Base-by-base conservation (phyloP, 192 early-diverging fungal species). In the Backusella liffmaniae region DNA sequence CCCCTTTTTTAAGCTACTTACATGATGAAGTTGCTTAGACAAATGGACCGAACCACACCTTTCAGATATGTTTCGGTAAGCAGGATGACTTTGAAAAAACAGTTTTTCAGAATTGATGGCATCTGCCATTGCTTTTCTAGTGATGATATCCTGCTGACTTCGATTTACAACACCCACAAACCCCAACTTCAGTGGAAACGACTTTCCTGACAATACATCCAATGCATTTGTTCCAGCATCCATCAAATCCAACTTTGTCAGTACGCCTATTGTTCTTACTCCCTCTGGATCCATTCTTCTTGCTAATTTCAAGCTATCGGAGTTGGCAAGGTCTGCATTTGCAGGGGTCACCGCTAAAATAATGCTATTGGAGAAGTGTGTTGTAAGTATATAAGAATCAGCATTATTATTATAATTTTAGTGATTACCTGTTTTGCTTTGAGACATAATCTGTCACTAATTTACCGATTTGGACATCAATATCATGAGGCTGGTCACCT, bases 191-290 rank as follows among this genome's bases (percentile, higher is more conserved):
- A 95, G 74, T 12, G 93, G 92, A 30, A 91, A 92, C 0, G 90
- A 88, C 46, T 89, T 86, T 46, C 93, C 93, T 0, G 91, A 87
- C 39, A 95, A 88, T 29, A 93, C 90, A 39, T 95, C 93, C 32
- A 95, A 79, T 42, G 93, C 91, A 77, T 93, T 88, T 39, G 92
- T 95, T 70, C 93, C 93, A 66, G 89, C 88, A 75, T 95, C 93
- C 93, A 95, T 95, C 72, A 95, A 78, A 84, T 95, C 93, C 66
- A 95, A 86, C 83, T 95, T 95, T 66, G 93, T 95, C 66, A 95
- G 80, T 9, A 95, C 91, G 15, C 93, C 93, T 36, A 95, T 87
- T 10, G 93, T 95, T 39, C 76, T 32, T 71, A 62, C 74, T 77
- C 92, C 91, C 78, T 90, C 89, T 18, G 91, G 90, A 84, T 93